Conservation (phyloP, 179 eudicot genomes). For the Corrigiola litoralis region DNA sequence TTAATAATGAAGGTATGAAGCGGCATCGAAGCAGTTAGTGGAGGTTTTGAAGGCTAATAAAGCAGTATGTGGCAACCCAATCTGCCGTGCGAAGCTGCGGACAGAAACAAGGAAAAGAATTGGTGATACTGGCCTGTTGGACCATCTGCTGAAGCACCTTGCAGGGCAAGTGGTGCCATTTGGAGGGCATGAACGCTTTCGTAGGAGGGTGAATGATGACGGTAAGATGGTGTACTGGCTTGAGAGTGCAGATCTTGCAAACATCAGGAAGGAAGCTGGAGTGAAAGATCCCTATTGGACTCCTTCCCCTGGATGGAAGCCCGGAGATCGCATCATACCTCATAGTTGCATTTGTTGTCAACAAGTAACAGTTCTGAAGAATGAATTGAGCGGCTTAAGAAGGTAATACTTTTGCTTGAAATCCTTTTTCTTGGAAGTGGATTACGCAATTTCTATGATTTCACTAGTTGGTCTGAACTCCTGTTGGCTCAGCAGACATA, state of each 20-base stretch:
- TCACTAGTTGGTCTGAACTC: not conserved
- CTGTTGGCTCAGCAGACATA: slow-evolving; percentile 24
- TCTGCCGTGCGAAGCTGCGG: slow-evolving; percentile 58
- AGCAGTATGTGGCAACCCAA: slow-evolving; percentile 49
- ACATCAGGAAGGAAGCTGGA: slow-evolving; percentile 73
- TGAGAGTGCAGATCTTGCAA: slow-evolving; percentile 69
- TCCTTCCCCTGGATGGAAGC: slow-evolving; percentile 93
- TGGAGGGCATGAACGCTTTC: slow-evolving; percentile 57
- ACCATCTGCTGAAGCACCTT: slow-evolving; percentile 86
- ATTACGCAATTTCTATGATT: not conserved
- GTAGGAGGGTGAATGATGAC: slow-evolving; percentile 65
- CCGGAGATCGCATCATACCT: slow-evolving; percentile 56
- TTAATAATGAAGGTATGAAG: slow-evolving; percentile 55
- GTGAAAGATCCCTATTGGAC: slow-evolving; percentile 80
- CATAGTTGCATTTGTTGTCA: slow-evolving; percentile 28
- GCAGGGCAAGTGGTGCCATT: slow-evolving; percentile 65
- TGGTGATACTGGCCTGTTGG: slow-evolving; percentile 92
- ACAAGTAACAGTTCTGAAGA: slow-evolving; percentile 48
- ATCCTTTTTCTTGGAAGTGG: not conserved
- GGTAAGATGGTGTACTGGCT: slow-evolving; percentile 92
- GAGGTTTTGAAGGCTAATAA: slow-evolving; percentile 61
- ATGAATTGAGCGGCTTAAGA: slow-evolving; percentile 36
- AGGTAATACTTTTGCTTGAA: slow-evolving; percentile 32
- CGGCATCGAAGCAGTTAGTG: slow-evolving; percentile 46
- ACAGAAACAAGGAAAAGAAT: slow-evolving; percentile 67